Evolutionary conservation across 208 protist genomes (phyloP), one percentile per base, ranked within the genome.

Genomic region (Trypanosoma rangeli): DNA sequence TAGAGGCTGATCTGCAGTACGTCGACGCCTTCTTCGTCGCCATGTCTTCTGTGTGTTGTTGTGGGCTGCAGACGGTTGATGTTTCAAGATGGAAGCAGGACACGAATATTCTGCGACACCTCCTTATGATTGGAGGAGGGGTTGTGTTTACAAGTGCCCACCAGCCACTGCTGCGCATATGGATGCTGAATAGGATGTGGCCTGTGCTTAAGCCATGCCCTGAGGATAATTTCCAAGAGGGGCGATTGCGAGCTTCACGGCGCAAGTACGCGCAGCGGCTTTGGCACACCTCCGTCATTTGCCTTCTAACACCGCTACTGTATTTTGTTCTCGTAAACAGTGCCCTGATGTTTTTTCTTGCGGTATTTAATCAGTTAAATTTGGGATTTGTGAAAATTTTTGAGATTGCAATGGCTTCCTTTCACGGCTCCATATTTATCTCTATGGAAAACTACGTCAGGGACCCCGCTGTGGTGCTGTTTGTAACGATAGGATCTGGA

Each of bases 31-130:
- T 91, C 26, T 90, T 94, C 64, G 61, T 88, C 39, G 76, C 88
- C 24, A 77, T 85, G 16, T 94, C 85, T 7, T 79, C 81, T 4
- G 88, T 87, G 52, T 91, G 88, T 66, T 87, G 88, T 66, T 94
- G 88, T 72, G 85, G 85, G 1, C 62, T 94, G 70, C 78, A 84
- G 31, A 89, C 88, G 20, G 77, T 91, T 35, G 76, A 89, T 67
- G 77, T 90, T 16, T 66, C 72, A n/a, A 26, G 53, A 5, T 94
- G 85, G 85, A 57, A 64, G 29, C 26, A 22, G 22, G n/a, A 53
- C 15, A 71, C 81, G 13, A 77, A 80, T 15, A 26, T 84, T 22
- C 48, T 80, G 28, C 80, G 82, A 13, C 83, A 87, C 57, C 20
- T 89, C 5, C 67, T 91, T 48, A 85, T 91, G 82, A 60, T 94